Evolutionary conservation across 78 protist species (phyloP).

Genomic region (Mantamonas sphyraenae): DNA sequence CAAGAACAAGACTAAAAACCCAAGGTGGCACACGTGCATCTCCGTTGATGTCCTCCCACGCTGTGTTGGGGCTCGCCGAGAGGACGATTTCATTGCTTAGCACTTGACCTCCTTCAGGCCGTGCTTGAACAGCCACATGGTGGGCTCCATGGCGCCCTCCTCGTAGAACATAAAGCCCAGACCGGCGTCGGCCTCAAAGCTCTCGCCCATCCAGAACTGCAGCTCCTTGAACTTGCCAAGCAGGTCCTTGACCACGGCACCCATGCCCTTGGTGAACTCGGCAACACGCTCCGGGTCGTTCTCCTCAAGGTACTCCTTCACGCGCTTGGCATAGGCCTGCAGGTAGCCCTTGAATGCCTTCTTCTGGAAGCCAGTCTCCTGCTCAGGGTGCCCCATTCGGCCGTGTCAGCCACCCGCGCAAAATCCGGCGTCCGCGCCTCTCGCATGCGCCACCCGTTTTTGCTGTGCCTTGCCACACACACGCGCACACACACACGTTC

Average conservation of each 20-base stretch:
- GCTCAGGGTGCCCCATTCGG: no score
- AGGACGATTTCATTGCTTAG: no score
- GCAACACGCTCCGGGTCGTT: conserved; percentile 9
- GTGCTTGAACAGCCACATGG: neutral
- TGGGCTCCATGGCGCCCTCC: neutral
- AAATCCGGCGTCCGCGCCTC: no score
- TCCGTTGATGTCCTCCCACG: no score
- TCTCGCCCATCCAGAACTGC: conserved; percentile 3
- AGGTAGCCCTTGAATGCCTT: conserved; percentile 13
- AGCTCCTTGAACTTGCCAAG: conserved; percentile 3
- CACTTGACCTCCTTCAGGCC: conserved; percentile 18
- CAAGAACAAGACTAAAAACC: no score
- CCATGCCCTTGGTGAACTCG: neutral
- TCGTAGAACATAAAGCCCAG: neutral
- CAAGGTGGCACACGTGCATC: no score
- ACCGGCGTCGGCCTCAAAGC: conserved; percentile 2
- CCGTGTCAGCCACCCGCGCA: no score
- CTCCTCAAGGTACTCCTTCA: neutral
- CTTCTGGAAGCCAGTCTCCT: conserved; percentile 16
- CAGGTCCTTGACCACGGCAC: conserved; percentile 1
- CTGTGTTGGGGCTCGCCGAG: no score
- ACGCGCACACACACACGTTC: no score
- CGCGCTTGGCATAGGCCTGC: neutral
- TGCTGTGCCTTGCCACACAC: no score
- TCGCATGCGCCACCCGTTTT: no score